phyloP scores from a whole-genome alignment of 2,329 filamentous ascomycete genomes.

The Cercospora zeina region DNA sequence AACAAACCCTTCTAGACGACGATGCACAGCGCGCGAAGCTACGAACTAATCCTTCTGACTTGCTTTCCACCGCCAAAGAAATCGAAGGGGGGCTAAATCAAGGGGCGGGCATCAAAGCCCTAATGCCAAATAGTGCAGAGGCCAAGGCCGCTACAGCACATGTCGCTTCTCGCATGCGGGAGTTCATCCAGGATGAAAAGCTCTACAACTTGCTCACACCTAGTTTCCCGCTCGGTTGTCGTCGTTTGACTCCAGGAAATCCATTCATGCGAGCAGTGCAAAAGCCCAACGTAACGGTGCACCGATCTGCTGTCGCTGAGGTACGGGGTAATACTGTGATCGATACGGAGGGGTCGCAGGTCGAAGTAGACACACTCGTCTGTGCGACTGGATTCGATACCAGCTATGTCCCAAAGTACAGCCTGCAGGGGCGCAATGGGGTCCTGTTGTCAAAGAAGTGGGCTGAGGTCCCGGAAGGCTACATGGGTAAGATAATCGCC shows the following conservation, averaged over 20 bases:
- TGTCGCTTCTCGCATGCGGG: neutral
- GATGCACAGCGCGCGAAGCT: neutral
- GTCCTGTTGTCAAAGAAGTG: neutral
- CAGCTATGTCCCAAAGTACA: neutral
- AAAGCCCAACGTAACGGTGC: neutral
- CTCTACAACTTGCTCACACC: neutral
- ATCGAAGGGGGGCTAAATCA: slow-evolving; percentile 21
- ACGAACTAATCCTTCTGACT: slow-evolving; percentile 1
- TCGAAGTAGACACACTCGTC: neutral
- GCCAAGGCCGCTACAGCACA: neutral
- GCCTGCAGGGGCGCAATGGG: neutral
- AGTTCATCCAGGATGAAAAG: neutral
- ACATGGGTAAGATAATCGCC: neutral
- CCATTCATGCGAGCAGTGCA: neutral
- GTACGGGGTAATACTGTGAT: neutral
- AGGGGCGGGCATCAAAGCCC: slow-evolving; percentile 19
- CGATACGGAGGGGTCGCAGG: neutral
- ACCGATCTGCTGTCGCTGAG: neutral
- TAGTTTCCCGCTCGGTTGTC: neutral
- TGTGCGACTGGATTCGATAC: neutral
- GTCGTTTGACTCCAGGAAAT: neutral
- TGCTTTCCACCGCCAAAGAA: slow-evolving; percentile 8
- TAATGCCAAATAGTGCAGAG: slow-evolving; percentile 9
- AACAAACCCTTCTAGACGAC: neutral
- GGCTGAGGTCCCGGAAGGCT: neutral